Percentiles rank a stretch among this genome's conserved stretches.
Evolutionary conservation across 2,329 filamentous ascomycete species (phyloP).

Genomic region (Magnaporthiopsis rhizophila): DNA sequence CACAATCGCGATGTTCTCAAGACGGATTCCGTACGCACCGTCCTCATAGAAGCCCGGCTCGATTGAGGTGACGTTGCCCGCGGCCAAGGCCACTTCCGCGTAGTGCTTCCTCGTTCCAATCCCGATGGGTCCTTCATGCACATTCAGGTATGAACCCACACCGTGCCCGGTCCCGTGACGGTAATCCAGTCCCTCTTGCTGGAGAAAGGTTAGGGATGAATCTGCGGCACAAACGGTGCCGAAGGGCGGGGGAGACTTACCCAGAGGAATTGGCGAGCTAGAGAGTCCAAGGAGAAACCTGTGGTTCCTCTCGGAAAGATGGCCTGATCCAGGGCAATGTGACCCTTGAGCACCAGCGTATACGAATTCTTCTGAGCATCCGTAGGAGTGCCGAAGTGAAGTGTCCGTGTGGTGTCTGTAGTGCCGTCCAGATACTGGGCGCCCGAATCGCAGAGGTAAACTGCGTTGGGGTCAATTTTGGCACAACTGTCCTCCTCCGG

Average conservation of each 20-base stretch:
- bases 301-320: conserved; percentile 93
- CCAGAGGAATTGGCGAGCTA: conserved; percentile 91
- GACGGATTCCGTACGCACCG: conserved; percentile 86
- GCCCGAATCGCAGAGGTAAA: conserved; percentile 95
- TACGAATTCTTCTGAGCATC: conserved; percentile 81
- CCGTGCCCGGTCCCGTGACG: conserved; percentile 95
- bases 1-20: conserved; percentile 92
- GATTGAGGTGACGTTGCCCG: conserved; percentile 94
- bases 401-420: conserved; percentile 87
- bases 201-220: conserved; percentile 15
- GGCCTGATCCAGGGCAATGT: conserved; percentile 79
- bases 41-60: conserved; percentile 98
- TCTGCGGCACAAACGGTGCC: not conserved
- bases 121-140: conserved; percentile 94
- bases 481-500: conserved; percentile 78
- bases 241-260: conserved; percentile 32
- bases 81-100: conserved; percentile 76
- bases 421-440: conserved; percentile 96
- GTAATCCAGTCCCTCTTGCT: conserved; percentile 80
- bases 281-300: conserved; percentile 79
- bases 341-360: conserved; percentile 88
- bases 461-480: conserved; percentile 70
- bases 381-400: conserved; percentile 83
- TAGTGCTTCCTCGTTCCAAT: conserved; percentile 90
- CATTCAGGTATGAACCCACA: conserved; percentile 90